These are phyloP conservation scores for Aspergillus sp. DNA, from an alignment of 2,329 filamentous ascomycete genomes.

Conservation along the genomic window DNA sequence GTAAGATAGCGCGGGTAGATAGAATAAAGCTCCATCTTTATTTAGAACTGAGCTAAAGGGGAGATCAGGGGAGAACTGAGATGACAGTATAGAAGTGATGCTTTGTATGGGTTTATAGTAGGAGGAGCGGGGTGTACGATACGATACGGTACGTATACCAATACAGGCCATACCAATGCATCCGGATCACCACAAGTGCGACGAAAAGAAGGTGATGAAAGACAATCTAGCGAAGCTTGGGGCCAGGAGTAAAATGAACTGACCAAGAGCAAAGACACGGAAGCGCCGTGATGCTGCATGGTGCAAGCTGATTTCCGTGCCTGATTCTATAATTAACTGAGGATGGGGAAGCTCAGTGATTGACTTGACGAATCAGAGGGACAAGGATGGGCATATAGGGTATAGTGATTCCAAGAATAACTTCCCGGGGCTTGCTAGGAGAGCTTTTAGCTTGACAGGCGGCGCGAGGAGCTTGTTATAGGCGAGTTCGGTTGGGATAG, in stretches of 20 bases:
- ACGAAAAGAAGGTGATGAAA: too few relatives aligned
- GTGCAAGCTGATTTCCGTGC: neutral
- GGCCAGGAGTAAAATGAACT: neutral
- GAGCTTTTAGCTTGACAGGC: neutral
- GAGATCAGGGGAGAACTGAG: too few relatives aligned
- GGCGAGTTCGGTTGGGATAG: neutral
- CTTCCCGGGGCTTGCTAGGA: neutral
- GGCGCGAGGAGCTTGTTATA: neutral
- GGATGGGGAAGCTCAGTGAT: neutral
- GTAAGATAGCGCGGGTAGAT: too few relatives aligned
- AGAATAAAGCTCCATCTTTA: too few relatives aligned
- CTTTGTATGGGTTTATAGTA: neutral
- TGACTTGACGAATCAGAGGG: neutral
- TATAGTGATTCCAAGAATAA: too few relatives aligned
- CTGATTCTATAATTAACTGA: slow-evolving; percentile 1
- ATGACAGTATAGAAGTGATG: neutral
- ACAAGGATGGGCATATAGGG: neutral
- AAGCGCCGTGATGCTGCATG: slow-evolving; percentile 1
- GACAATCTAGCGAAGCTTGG: too few relatives aligned
- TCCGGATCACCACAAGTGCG: too few relatives aligned
- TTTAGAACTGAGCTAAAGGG: too few relatives aligned
- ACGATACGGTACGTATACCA: neutral
- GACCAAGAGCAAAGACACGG: neutral
- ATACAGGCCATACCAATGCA: neutral
- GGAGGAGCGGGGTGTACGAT: neutral